Evolutionary conservation across 2,329 filamentous ascomycete species (phyloP), one percentile per base, ranked within the genome.

Genomic region (Septoria petroselini): DNA sequence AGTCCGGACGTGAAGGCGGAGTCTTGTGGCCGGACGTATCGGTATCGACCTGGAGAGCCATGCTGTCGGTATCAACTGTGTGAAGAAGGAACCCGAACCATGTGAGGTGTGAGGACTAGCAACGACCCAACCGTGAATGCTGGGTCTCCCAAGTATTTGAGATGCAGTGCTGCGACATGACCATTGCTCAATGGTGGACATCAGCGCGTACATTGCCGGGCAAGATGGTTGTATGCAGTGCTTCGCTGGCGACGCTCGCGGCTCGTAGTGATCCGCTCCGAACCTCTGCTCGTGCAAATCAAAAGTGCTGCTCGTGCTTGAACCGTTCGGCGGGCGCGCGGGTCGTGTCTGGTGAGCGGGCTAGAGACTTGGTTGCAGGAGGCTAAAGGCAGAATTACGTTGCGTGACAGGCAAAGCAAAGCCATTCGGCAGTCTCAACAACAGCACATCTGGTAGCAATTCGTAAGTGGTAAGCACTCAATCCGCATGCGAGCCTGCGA

Each of bases 1-100:
- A 58, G 18, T 58, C 55, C 14, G 55, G 53, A 33, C 55, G 41
- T 19, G 43, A 42, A 4, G 30, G 27, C 15, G 27, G 35, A 19
- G 48, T 23, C 33, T 52, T 48, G 21, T 43, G 39, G 6, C 38
- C 38, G 21, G 33, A 18, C 12, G 18, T 15, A 27, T 40, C 34
- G 18, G 15, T 18, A 14, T 30, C 35, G 18, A 43, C 34, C 27
- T 41, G 45, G 8, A 29, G 12, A 27, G 39, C 37, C 50, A 53
- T 53, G 19, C 8, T 18, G 19, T 14, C 17, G 17, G 29, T 18
- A 30, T 21, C 14, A 23, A 23, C 7, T 17, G 17, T 14, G 18
- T 25, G 15, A 43, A 23, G 18, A 44, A 15, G 29, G 19, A 35
- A 14, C 7, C 3, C 15, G 33, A 19, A 15, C 9, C 9, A 18